A percentile compares a stretch with the other conserved stretches of the same genome.
Evolutionary conservation across 192 early-diverging fungal genomes (phyloP).

Genomic region (Coemansia reversa): DNA sequence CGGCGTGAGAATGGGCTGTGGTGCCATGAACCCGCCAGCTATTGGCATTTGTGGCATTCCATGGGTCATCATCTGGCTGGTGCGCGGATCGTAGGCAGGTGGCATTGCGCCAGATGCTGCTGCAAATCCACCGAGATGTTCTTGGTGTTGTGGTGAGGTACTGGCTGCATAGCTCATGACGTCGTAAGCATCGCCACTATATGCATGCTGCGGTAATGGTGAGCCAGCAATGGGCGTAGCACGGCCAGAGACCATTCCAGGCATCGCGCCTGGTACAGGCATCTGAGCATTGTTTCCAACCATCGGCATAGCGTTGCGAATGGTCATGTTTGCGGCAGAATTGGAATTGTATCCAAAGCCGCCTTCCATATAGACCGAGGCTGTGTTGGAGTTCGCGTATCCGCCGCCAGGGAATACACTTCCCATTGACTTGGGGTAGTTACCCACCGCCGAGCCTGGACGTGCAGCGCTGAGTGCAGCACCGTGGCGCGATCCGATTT

Average conservation of each 20-base stretch:
- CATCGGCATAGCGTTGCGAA: slow-evolving; percentile 25
- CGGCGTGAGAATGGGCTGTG: slow-evolving; percentile 8
- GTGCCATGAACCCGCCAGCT: slow-evolving; percentile 12
- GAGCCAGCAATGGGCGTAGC: slow-evolving; percentile 29
- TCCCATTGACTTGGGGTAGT: slow-evolving; percentile 45
- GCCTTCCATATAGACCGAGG: slow-evolving; percentile 46
- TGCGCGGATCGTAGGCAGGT: slow-evolving; percentile 48
- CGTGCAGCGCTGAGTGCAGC: slow-evolving; percentile 30
- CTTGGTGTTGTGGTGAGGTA: slow-evolving; percentile 28
- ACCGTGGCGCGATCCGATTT: slow-evolving; percentile 36
- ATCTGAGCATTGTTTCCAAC: slow-evolving; percentile 20
- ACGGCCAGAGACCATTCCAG: slow-evolving; percentile 24
- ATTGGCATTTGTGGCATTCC: slow-evolving; percentile 9
- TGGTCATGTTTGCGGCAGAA: slow-evolving; percentile 39
- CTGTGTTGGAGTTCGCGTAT: slow-evolving; percentile 38
- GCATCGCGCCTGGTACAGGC: slow-evolving; percentile 8
- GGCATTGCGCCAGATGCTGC: slow-evolving; percentile 9
- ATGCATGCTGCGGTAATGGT: slow-evolving; percentile 29
- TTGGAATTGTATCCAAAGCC: slow-evolving; percentile 36
- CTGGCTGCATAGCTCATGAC: slow-evolving; percentile 41
- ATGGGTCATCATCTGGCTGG: slow-evolving; percentile 29
- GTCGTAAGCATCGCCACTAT: slow-evolving; percentile 42
- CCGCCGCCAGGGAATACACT: slow-evolving; percentile 20
- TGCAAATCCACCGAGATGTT: slow-evolving; percentile 17
- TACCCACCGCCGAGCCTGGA: slow-evolving; percentile 45